These are phyloP conservation scores for Ogataea paradorogensis DNA, from an alignment of 805 yeast genomes.

Conservation along the genomic window DNA sequence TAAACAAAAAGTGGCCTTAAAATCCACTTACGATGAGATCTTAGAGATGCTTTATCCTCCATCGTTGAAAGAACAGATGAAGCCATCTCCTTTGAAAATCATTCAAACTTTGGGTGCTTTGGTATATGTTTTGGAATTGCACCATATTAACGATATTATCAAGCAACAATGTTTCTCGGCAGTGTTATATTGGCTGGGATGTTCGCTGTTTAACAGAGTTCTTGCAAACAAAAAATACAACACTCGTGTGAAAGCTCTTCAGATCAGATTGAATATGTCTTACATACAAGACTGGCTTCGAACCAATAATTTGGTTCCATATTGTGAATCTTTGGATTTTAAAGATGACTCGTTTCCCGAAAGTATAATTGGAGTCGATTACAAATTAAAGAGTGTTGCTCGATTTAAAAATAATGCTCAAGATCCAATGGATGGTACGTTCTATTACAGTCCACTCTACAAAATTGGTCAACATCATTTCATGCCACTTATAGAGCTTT, in stretches of 20 bases:
- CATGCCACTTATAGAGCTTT: conserved; percentile 68
- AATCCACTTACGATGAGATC: conserved; percentile 67
- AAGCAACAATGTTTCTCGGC: conserved; percentile 74
- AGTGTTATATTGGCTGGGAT: conserved; percentile 74
- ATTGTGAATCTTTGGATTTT: conserved; percentile 25
- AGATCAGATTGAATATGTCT: conserved; percentile 81
- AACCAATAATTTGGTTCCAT: conserved; percentile 53
- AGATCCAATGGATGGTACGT: conserved; percentile 49
- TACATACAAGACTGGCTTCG: conserved; percentile 93
- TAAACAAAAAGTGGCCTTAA: conserved; percentile 40
- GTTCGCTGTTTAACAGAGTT: conserved; percentile 69
- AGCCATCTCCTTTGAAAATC: conserved; percentile 84
- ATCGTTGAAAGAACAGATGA: conserved; percentile 69
- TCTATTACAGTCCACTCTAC: conserved; percentile 62
- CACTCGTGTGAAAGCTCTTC: conserved; percentile 83
- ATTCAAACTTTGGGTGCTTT: conserved; percentile 88
- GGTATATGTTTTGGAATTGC: conserved; percentile 77
- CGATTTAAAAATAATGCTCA: conserved; percentile 29
- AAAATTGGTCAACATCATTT: conserved; percentile 65
- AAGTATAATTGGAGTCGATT: conserved; percentile 23
- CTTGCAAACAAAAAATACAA: conserved; percentile 65
- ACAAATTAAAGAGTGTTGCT: conserved; percentile 28
- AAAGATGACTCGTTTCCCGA: conserved; percentile 34
- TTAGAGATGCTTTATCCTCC: conserved; percentile 82
- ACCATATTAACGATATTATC: conserved; percentile 74